A percentile compares a stretch with the other conserved stretches of the same genome.
Evolutionary conservation across 192 early-diverging fungal genomes (phyloP).

Genomic region (Dimargaris xerosporica): DNA sequence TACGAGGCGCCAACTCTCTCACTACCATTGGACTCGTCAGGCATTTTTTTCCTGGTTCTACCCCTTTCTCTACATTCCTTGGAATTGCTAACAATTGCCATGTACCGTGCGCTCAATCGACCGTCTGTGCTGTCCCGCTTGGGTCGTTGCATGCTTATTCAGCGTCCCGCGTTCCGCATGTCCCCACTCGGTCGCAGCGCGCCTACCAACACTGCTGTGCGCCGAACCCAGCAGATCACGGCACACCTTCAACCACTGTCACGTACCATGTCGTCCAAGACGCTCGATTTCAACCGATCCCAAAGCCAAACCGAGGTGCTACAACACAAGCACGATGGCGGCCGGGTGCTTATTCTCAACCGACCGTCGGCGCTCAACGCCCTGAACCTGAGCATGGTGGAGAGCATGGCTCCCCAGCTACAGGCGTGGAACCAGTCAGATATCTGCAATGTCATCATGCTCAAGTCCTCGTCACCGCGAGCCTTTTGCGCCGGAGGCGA

Average conservation of each 20-base stretch:
- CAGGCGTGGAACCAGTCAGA: conserved; percentile 79
- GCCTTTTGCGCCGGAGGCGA: conserved; percentile 91
- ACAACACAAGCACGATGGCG: conserved; percentile 31
- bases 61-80: no score
- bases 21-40: no score
- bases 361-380: conserved; percentile 74
- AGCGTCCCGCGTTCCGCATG: neutral
- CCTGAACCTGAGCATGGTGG: conserved; percentile 71
- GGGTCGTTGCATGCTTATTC: neutral
- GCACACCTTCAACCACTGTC: neutral
- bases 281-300: conserved; percentile 5
- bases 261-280: neutral
- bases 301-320: conserved; percentile 27
- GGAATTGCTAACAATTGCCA: no score
- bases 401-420: conserved; percentile 63
- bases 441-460: conserved; percentile 72
- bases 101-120: no score
- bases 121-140: neutral
- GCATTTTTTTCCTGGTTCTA: no score
- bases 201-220: neutral
- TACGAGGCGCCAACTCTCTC: no score
- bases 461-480: conserved; percentile 53
- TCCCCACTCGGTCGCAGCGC: neutral
- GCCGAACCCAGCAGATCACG: conserved; percentile 1
- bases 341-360: conserved; percentile 57